A percentile compares a stretch with the other conserved stretches of the same genome.
These are phyloP conservation scores for Madurella fahalii DNA, from an alignment of 2,329 filamentous ascomycete species.

Conservation along the genomic window DNA sequence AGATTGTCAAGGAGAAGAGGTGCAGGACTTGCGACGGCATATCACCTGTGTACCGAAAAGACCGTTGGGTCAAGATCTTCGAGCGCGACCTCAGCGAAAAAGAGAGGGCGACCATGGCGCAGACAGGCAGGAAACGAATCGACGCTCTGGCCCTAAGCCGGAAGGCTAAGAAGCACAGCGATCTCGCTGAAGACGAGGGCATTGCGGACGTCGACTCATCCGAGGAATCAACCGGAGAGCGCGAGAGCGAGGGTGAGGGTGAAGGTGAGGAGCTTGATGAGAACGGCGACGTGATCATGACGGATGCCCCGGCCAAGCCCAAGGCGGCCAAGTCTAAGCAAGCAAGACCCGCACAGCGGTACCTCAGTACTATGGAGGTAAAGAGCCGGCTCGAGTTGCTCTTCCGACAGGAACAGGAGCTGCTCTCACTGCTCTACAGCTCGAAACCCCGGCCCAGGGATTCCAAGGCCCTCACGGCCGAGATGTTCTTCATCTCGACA, in stretches of 20 bases:
- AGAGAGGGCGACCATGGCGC: conserved; percentile 72
- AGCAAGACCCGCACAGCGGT: conserved; percentile 56
- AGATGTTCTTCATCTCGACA: conserved; percentile 92
- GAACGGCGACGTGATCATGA: conserved; percentile 56
- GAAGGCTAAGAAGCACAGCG: conserved; percentile 36
- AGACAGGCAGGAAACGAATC: conserved; percentile 59
- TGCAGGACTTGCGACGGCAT: conserved; percentile 67
- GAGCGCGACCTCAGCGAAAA: conserved; percentile 73
- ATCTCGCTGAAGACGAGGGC: conserved; percentile 60
- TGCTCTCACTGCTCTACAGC: conserved; percentile 81
- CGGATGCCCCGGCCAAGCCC: conserved; percentile 41
- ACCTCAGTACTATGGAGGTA: conserved; percentile 79
- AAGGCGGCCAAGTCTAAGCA: conserved; percentile 30
- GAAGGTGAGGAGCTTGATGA: conserved; percentile 48
- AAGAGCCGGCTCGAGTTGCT: conserved; percentile 71
- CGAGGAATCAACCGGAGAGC: conserved; percentile 37
- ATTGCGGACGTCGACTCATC: conserved; percentile 62
- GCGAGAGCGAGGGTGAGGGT: conserved; percentile 41
- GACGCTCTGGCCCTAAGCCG: conserved; percentile 62
- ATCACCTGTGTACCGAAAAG: conserved; percentile 81
- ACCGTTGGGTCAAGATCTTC: conserved; percentile 90
- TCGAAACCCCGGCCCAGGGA: conserved; percentile 61
- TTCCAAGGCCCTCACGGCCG: conserved; percentile 57
- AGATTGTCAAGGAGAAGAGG: conserved; percentile 64
- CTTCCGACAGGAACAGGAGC: conserved; percentile 82